These are phyloP conservation scores for Combretum micranthum DNA, from an alignment of 345 rosid species.

Conservation along the genomic window DNA sequence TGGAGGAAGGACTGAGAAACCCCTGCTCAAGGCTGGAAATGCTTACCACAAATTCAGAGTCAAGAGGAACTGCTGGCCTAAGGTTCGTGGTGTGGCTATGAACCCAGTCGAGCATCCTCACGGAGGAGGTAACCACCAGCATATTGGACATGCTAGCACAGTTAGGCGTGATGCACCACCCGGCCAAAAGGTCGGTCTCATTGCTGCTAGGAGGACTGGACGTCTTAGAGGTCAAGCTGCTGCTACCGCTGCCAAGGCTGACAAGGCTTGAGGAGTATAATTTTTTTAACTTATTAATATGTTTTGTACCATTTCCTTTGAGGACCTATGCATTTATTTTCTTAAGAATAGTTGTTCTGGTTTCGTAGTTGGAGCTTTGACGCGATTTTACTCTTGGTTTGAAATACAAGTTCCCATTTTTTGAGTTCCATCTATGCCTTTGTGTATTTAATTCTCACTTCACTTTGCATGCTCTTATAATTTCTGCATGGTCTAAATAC, in stretches of 20 bases:
- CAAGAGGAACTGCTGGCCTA: slow-evolving; percentile 6
- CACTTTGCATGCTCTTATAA: no score
- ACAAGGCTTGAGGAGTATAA: no score
- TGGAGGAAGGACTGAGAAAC: slow-evolving; percentile 6
- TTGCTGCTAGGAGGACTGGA: slow-evolving; percentile 2
- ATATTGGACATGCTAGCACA: slow-evolving; percentile 4
- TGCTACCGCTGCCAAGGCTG: background rate
- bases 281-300: no score
- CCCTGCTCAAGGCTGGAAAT: slow-evolving; percentile 2
- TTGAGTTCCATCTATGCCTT: no score
- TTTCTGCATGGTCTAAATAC: no score
- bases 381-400: no score
- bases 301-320: no score
- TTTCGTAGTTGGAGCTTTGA: no score
- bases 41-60: slow-evolving; percentile 4
- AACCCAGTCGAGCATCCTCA: slow-evolving; percentile 7
- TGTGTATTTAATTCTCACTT: no score
- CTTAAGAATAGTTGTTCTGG: no score
- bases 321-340: no score
- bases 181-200: slow-evolving; percentile 5
- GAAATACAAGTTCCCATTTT: no score
- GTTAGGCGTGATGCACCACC: slow-evolving; percentile 6
- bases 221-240: background rate
- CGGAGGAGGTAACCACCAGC: slow-evolving; percentile 5
- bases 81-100: slow-evolving; percentile 4